Percentiles rank a stretch among this genome's conserved stretches.
Conservation (phyloP, 345 rosid species). For the Angophora floribunda region DNA sequence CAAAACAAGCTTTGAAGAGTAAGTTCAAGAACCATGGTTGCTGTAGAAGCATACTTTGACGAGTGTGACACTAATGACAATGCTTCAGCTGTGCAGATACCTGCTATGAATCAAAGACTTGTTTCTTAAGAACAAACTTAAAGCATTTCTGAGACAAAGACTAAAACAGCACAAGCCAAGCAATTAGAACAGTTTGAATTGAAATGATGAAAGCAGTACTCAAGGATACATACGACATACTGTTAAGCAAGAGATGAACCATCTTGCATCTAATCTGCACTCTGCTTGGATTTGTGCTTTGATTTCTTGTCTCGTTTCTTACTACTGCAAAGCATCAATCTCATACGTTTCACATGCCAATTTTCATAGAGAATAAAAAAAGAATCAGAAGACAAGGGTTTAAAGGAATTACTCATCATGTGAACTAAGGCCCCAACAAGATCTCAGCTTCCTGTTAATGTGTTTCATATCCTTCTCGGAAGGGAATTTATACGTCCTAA, state of each 20-base stretch:
- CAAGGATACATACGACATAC: neutral
- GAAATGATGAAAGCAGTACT: neutral
- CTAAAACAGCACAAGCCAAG: neutral
- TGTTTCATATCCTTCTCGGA: slow-evolving; percentile 96
- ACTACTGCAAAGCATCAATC: slow-evolving; percentile 17
- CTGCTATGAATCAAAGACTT: neutral
- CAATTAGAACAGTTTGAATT: neutral
- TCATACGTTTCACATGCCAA: neutral
- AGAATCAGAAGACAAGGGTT: neutral
- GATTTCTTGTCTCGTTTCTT: slow-evolving; percentile 93
- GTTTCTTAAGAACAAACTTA: neutral
- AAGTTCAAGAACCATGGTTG: neutral
- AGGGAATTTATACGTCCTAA: slow-evolving; percentile 57
- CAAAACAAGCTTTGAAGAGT: neutral
- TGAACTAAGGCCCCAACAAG: slow-evolving; percentile 83
- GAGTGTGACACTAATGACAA: neutral
- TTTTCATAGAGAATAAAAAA: neutral
- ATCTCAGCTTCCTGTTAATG: slow-evolving; percentile 82
- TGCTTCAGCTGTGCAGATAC: neutral
- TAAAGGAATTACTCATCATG: slow-evolving; percentile 56
- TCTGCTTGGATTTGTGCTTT: slow-evolving; percentile 67
- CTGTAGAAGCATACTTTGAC: neutral
- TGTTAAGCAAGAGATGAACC: slow-evolving; percentile 10
- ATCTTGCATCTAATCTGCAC: slow-evolving; percentile 34
- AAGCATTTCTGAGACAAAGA: neutral